phyloP scores from a whole-genome alignment of 805 yeast species.

The Ogataea wickerhamii region DNA sequence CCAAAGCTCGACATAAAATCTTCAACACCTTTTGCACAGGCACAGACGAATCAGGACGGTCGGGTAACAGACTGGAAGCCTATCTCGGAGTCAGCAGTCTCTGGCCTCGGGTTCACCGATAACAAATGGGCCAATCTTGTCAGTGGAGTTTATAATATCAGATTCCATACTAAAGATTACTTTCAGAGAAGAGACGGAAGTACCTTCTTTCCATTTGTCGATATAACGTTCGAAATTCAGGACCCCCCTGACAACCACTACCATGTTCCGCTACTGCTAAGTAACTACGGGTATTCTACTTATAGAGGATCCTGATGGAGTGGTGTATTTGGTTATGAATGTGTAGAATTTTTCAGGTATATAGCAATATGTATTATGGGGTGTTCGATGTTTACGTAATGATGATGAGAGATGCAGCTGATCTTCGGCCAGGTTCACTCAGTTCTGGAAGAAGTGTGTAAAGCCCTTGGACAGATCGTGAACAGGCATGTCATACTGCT shows the following conservation, averaged over 20 bases:
- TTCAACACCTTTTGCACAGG: conserved; percentile 54
- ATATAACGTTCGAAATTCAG: conserved; percentile 66
- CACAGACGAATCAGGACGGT: conserved; percentile 77
- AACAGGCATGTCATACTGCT: conserved; percentile 61
- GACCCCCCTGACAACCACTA: conserved; percentile 75
- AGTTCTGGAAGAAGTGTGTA: conserved; percentile 61
- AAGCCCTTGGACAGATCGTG: conserved; percentile 56
- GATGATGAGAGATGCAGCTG: no score
- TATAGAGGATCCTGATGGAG: conserved; percentile 71
- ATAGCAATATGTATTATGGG: no score
- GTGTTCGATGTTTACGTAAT: no score
- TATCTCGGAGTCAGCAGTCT: conserved; percentile 28
- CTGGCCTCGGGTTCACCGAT: conserved; percentile 12
- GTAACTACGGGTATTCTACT: conserved; percentile 86
- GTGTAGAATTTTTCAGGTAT: no score
- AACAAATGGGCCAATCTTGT: conserved; percentile 42
- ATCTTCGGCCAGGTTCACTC: no score
- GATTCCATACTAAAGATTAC: conserved; percentile 73
- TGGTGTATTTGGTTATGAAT: no score
- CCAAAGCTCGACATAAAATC: conserved; percentile 13
- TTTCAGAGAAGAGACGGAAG: conserved; percentile 37
- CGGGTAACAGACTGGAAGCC: conserved; percentile 63
- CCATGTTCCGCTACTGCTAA: conserved; percentile 81
- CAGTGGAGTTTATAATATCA: conserved; percentile 70
- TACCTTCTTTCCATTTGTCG: conserved; percentile 86